Conservation (phyloP, 2,329 filamentous ascomycete genomes). For the Talaromyces sp. region DNA sequence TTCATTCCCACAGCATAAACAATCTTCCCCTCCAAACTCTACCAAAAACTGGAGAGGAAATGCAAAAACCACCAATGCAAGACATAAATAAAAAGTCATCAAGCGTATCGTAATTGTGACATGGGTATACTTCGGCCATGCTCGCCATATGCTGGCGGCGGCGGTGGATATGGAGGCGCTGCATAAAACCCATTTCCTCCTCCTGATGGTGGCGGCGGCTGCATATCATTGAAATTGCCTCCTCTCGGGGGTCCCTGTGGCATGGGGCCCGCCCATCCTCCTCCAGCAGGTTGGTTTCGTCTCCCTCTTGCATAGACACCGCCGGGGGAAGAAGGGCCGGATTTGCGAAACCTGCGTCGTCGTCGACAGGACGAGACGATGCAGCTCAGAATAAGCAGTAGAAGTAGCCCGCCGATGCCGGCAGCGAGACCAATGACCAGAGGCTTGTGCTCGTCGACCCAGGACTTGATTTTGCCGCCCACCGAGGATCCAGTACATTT, state of each 20-base stretch:
- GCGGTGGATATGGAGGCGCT: slow-evolving; percentile 4
- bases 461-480: slow-evolving; percentile 64
- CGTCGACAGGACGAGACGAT: slow-evolving; percentile 53
- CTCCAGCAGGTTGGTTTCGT: not conserved
- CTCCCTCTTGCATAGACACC: not conserved
- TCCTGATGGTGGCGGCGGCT: not conserved
- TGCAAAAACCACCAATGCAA: not conserved
- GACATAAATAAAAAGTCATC: not conserved
- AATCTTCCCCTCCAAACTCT: not conserved
- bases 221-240: not conserved
- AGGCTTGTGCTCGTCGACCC: slow-evolving; percentile 70
- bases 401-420: slow-evolving; percentile 66
- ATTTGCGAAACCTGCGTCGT: slow-evolving; percentile 19
- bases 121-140: not conserved
- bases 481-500: slow-evolving; percentile 67
- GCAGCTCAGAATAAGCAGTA: slow-evolving; percentile 66
- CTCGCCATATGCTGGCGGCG: slow-evolving; percentile 2
- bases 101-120: slow-evolving; percentile 9
- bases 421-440: slow-evolving; percentile 75
- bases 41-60: not conserved
- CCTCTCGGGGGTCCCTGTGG: slow-evolving; percentile 5
- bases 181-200: slow-evolving; percentile 1
- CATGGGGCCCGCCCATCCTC: slow-evolving; percentile 11
- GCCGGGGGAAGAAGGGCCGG: not conserved
- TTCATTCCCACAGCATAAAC: not conserved